Evolutionary conservation across 2,329 filamentous ascomycete genomes (phyloP).

Genomic region (Clonostachys rosea): DNA sequence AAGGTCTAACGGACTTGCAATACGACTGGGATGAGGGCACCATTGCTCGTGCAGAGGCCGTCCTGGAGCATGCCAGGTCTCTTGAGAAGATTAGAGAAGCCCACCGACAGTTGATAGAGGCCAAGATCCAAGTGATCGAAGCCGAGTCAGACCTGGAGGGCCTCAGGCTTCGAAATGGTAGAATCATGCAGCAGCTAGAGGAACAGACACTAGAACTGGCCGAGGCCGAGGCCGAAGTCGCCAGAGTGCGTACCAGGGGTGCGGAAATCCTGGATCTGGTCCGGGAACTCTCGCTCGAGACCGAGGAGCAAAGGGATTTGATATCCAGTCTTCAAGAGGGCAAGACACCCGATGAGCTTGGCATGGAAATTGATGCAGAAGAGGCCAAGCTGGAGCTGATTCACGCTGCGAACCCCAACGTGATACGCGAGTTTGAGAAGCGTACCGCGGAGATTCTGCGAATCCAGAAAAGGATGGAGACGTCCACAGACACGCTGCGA

Average conservation of each 20-base stretch:
- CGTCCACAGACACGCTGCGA: conserved; percentile 49
- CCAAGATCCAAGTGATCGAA: conserved; percentile 69
- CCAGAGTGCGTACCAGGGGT: conserved; percentile 26
- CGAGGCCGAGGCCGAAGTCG: conserved; percentile 16
- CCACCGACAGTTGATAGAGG: conserved; percentile 62
- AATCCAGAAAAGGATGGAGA: conserved; percentile 51
- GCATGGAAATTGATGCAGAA: conserved; percentile 70
- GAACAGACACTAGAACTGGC: conserved; percentile 32
- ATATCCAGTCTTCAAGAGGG: conserved; percentile 37
- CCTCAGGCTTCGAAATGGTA: conserved; percentile 60
- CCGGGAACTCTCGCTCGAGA: conserved; percentile 28
- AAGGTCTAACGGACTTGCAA: conserved; percentile 41
- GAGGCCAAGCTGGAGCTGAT: conserved; percentile 74
- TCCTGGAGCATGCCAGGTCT: conserved; percentile 48
- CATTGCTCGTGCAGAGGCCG: conserved; percentile 49
- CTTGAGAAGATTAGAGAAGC: conserved; percentile 58
- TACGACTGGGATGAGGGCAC: conserved; percentile 50
- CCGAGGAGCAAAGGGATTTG: conserved; percentile 30
- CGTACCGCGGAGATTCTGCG: conserved; percentile 66
- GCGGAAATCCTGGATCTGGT: conserved; percentile 20
- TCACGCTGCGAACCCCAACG: conserved; percentile 69
- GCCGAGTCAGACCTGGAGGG: conserved; percentile 73
- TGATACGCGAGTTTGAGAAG: conserved; percentile 73
- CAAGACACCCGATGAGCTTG: conserved; percentile 58
- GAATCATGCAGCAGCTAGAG: conserved; percentile 50